phyloP scores from a whole-genome alignment of 768 basidiomycete species.

The Pleurotus salmoneostramineus region DNA sequence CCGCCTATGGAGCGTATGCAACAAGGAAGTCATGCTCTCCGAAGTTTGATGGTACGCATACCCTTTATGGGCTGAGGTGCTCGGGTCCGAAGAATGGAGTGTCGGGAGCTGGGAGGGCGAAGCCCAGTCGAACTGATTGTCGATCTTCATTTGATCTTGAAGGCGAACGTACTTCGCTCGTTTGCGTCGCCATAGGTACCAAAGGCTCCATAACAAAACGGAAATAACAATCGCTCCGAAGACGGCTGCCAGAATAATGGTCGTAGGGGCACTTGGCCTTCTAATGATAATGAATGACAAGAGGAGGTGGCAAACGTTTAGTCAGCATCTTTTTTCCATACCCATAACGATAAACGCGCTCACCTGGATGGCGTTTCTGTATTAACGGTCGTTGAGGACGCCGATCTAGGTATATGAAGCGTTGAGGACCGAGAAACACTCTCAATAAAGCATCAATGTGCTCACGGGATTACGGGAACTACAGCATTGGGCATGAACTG shows the following conservation, averaged over 20 bases:
- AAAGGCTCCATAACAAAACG: not conserved
- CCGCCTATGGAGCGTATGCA: not conserved
- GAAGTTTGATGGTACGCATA: not conserved
- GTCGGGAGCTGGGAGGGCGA: not conserved
- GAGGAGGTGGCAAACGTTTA: not conserved
- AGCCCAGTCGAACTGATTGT: constrained; percentile 4
- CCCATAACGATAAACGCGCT: not conserved
- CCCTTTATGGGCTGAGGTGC: not conserved
- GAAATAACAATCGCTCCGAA: constrained; percentile 4
- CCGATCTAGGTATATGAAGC: not conserved
- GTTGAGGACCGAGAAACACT: too few species aligned
- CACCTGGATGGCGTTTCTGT: not conserved
- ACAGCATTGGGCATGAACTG: constrained; percentile 1
- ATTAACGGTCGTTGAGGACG: not conserved
- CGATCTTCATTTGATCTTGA: constrained; percentile 1
- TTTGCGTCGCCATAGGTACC: constrained; percentile 1
- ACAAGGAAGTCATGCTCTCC: not conserved
- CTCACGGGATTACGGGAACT: not conserved
- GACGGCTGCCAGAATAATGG: not conserved
- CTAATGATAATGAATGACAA: too few species aligned
- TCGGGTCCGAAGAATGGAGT: not conserved
- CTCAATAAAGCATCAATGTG: not conserved
- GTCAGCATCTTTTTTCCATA: not conserved
- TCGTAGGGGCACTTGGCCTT: not conserved
- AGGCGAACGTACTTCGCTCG: not conserved